phyloP scores from a whole-genome alignment of 768 basidiomycete species.

The Boletus subcaerulescens region DNA sequence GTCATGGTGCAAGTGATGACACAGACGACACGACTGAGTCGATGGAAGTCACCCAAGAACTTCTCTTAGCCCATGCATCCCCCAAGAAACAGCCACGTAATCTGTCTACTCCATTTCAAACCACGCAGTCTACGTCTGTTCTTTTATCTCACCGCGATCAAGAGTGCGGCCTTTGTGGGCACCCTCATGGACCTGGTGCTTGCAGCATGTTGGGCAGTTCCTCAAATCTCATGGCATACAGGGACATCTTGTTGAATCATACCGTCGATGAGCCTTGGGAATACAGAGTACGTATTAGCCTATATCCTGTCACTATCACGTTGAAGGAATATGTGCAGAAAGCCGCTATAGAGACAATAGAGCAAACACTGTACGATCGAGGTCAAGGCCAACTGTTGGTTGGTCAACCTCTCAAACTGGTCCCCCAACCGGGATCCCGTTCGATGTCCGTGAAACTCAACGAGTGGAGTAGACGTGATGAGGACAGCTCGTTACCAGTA shows the following conservation, averaged over 20 bases:
- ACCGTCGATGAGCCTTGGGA: conserved; percentile 66
- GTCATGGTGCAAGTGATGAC: conserved; percentile 16
- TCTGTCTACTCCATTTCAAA: neutral
- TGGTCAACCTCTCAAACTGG: conserved; percentile 61
- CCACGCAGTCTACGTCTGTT: conserved; percentile 1
- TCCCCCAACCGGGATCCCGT: conserved; percentile 33
- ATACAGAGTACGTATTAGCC: conserved; percentile 47
- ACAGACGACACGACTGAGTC: conserved; percentile 24
- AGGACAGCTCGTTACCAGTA: neutral
- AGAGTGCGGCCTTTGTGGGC: conserved; percentile 63
- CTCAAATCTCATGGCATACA: conserved; percentile 65
- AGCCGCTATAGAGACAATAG: conserved; percentile 68
- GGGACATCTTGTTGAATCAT: conserved; percentile 61
- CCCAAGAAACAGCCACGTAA: conserved; percentile 5
- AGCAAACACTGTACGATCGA: conserved; percentile 54
- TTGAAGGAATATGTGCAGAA: conserved; percentile 37
- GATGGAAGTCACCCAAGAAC: conserved; percentile 16
- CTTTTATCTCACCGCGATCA: conserved; percentile 7
- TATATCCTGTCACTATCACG: neutral
- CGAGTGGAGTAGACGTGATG: neutral
- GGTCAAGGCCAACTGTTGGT: conserved; percentile 55
- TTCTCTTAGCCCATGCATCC: neutral
- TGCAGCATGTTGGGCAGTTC: conserved; percentile 68
- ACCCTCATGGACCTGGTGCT: conserved; percentile 43
- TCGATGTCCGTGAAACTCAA: conserved; percentile 14